phyloP scores from a whole-genome alignment of 345 rosid genomes.

The Fremontodendron californicum region DNA sequence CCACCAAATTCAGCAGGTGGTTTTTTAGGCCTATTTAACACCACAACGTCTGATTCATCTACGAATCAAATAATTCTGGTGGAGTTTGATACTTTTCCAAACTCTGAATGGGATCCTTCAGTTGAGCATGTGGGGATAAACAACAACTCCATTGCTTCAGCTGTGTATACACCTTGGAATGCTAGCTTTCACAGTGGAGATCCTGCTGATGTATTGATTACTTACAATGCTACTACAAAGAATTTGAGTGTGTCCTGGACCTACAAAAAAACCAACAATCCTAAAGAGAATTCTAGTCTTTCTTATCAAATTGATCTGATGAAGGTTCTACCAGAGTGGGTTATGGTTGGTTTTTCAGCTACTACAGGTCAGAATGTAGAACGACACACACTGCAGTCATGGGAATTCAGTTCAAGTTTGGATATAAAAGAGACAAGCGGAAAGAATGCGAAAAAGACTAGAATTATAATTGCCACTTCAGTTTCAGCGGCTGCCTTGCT shows the following conservation, averaged over 20 bases:
- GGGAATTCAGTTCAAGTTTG: slow-evolving; percentile 42
- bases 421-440: neutral
- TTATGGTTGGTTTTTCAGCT: slow-evolving; percentile 38
- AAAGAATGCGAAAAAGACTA: neutral
- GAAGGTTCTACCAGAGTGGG: slow-evolving; percentile 33
- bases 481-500: slow-evolving; percentile 16
- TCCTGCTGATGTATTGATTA: slow-evolving; percentile 22
- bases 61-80: slow-evolving; percentile 22
- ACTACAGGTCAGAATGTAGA: slow-evolving; percentile 18
- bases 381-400: slow-evolving; percentile 22
- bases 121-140: slow-evolving; percentile 44
- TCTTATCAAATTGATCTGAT: slow-evolving; percentile 25
- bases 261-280: slow-evolving; percentile 8
- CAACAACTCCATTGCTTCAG: slow-evolving; percentile 30
- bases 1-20: slow-evolving; percentile 43
- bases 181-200: slow-evolving; percentile 35
- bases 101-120: slow-evolving; percentile 14
- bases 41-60: slow-evolving; percentile 11
- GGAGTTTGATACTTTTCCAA: slow-evolving; percentile 30
- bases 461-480: slow-evolving; percentile 7
- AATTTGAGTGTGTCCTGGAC: slow-evolving; percentile 35
- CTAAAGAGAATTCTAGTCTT: slow-evolving; percentile 24
- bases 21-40: slow-evolving; percentile 37
- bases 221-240: slow-evolving; percentile 30
- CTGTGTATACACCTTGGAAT: slow-evolving; percentile 34